A percentile compares a stretch with the other conserved stretches of the same genome.
phyloP scores from a whole-genome alignment of 140 eudicot species.

The Cichorium intybus region DNA sequence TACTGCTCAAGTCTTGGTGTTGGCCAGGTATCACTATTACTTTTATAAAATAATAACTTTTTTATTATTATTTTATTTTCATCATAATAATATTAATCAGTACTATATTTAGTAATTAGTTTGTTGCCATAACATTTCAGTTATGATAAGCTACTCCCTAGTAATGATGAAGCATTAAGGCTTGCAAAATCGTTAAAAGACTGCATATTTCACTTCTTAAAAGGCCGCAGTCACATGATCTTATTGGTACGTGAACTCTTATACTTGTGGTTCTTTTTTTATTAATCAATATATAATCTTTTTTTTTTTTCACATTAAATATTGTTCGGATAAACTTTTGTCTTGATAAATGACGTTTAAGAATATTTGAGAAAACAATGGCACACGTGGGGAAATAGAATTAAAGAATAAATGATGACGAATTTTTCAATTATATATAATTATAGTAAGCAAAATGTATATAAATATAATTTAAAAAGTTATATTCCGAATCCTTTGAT shows the following conservation, averaged over 20 bases:
- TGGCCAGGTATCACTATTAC: conserved; percentile 41
- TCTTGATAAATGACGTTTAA: too few relatives aligned
- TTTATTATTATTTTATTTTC: too few relatives aligned
- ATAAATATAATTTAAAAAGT: too few relatives aligned
- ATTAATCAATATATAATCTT: not conserved
- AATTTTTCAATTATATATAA: too few relatives aligned
- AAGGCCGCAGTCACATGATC: conserved; percentile 48
- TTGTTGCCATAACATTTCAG: conserved; percentile 30
- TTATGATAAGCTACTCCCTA: conserved; percentile 60
- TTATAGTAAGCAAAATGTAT: too few relatives aligned
- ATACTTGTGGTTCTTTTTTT: not conserved
- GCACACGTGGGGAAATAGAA: too few relatives aligned
- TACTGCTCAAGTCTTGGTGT: conserved; percentile 51
- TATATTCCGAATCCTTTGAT: too few relatives aligned
- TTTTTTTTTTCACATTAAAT: not conserved
- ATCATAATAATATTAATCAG: too few relatives aligned
- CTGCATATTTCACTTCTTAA: conserved; percentile 40
- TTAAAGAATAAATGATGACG: too few relatives aligned
- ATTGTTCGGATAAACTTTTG: too few relatives aligned
- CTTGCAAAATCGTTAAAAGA: conserved; percentile 41
- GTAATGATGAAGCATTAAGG: conserved; percentile 54
- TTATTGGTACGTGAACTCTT: conserved; percentile 37
- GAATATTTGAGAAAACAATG: too few relatives aligned
- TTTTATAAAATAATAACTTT: too few relatives aligned
- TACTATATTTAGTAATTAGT: not conserved